These are phyloP conservation scores for Tetrapisispora arboricola DNA, from an alignment of 805 yeast species.

Conservation along the genomic window DNA sequence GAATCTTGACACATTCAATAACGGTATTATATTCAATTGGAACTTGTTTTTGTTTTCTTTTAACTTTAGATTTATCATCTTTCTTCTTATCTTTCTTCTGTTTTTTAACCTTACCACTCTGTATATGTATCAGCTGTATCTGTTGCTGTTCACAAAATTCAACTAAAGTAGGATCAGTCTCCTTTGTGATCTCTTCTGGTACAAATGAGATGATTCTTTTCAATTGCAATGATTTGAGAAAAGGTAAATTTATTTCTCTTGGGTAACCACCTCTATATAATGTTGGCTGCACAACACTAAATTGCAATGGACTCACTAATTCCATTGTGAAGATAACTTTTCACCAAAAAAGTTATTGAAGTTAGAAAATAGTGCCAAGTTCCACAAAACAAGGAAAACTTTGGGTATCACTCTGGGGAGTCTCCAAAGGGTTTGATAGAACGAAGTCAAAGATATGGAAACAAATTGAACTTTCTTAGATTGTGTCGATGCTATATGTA, in stretches of 20 bases:
- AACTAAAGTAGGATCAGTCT: conserved; percentile 39
- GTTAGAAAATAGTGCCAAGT: too few relatives aligned
- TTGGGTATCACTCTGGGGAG: too few relatives aligned
- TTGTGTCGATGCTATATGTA: too few relatives aligned
- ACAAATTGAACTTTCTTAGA: too few relatives aligned
- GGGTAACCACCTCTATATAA: conserved; percentile 86
- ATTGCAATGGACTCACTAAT: conserved; percentile 67
- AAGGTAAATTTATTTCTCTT: conserved; percentile 58
- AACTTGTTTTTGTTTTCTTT: conserved; percentile 73
- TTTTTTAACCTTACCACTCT: conserved; percentile 36
- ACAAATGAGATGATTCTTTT: conserved; percentile 70
- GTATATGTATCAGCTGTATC: conserved; percentile 61
- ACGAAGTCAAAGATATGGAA: too few relatives aligned
- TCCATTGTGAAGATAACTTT: not conserved
- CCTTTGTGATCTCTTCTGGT: conserved; percentile 53
- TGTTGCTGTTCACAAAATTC: conserved; percentile 43
- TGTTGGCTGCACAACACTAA: conserved; percentile 56
- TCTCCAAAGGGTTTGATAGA: too few relatives aligned
- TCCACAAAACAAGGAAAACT: too few relatives aligned
- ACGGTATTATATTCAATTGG: conserved; percentile 65
- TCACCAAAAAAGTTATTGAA: too few relatives aligned
- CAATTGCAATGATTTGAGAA: conserved; percentile 52
- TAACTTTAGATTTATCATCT: conserved; percentile 34
- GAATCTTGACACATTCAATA: conserved; percentile 45
- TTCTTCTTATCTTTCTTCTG: conserved; percentile 10